Evolutionary conservation across 2,329 filamentous ascomycete genomes (phyloP).

Genomic region (Chaetomiaceae sp.): DNA sequence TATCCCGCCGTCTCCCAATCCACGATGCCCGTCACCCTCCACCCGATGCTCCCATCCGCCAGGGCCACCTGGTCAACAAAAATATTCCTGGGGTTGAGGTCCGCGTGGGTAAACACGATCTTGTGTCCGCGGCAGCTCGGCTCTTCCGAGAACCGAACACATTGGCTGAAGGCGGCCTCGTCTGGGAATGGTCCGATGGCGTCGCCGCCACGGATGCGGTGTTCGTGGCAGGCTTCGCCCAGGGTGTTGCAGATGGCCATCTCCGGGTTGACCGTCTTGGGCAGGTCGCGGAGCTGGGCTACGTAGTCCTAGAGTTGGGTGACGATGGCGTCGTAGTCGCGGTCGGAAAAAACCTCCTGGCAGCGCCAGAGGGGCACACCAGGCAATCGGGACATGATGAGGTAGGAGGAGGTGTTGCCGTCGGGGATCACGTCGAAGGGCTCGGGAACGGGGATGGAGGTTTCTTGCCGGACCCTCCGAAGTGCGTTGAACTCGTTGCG

Average conservation of each 20-base stretch:
- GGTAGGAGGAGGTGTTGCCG: conserved; percentile 12
- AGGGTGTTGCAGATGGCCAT: conserved; percentile 31
- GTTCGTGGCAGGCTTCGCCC: conserved; percentile 27
- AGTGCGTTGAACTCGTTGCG: conserved; percentile 31
- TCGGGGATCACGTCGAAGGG: conserved; percentile 25
- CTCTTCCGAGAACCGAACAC: conserved; percentile 29
- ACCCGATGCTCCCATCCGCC: conserved; percentile 25
- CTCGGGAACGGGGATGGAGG: conserved; percentile 26
- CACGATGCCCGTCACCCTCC: conserved; percentile 28
- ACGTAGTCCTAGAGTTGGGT: conserved; percentile 27
- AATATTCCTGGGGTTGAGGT: conserved; percentile 33
- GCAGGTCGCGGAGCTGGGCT: conserved; percentile 28
- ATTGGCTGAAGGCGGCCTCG: conserved; percentile 30
- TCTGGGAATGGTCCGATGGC: conserved; percentile 17
- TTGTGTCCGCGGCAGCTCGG: conserved; percentile 27
- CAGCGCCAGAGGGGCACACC: conserved; percentile 22
- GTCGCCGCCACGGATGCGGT: conserved; percentile 23
- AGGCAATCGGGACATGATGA: conserved; percentile 25
- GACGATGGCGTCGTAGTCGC: conserved; percentile 22
- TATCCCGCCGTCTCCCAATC: conserved; percentile 30
- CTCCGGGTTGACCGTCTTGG: conserved; percentile 13
- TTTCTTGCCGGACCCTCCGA: conserved; percentile 24
- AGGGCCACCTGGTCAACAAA: conserved; percentile 24
- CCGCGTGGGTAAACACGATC: conserved; percentile 33
- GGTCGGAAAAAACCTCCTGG: conserved; percentile 26